Conservation (phyloP, 2,329 filamentous ascomycete species). For the Ceratocystis cubensis region DNA sequence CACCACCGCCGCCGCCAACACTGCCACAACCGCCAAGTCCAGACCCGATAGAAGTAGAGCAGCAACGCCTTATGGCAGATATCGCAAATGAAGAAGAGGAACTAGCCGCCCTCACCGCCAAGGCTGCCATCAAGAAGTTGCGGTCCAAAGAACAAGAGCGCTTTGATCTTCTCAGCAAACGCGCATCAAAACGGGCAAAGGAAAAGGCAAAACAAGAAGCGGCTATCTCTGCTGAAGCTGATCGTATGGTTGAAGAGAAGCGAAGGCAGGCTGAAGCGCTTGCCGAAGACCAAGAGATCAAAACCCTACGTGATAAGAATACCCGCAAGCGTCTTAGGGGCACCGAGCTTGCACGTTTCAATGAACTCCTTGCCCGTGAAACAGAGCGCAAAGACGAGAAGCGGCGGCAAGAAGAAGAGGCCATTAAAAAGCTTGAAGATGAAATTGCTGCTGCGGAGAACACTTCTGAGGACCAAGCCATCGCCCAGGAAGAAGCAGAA, state of each 20-base stretch:
- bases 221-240: conserved; percentile 18
- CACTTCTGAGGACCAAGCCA: conserved; percentile 12
- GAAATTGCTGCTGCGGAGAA: conserved; percentile 15
- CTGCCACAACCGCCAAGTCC: conserved; percentile 10
- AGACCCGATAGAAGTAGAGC: conserved; percentile 11
- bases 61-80: conserved; percentile 14
- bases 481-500: conserved; percentile 18
- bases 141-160: conserved; percentile 16
- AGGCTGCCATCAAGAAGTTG: conserved; percentile 2
- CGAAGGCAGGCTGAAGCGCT: conserved; percentile 1
- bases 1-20: conserved; percentile 4
- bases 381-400: conserved; percentile 1
- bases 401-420: conserved; percentile 9
- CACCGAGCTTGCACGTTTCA: conserved; percentile 13
- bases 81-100: conserved; percentile 18
- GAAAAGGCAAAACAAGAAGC: conserved; percentile 20
- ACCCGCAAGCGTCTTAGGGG: conserved; percentile 5
- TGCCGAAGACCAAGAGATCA: conserved; percentile 14
- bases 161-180: conserved; percentile 11
- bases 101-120: conserved; percentile 4
- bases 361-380: conserved; percentile 6
- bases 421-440: conserved; percentile 14
- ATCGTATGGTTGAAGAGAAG: conserved; percentile 14
- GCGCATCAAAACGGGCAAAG: conserved; percentile 18
- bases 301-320: conserved; percentile 8